Base-by-base conservation (phyloP, 2,329 filamentous ascomycete species). In the Penicillium sp. region DNA sequence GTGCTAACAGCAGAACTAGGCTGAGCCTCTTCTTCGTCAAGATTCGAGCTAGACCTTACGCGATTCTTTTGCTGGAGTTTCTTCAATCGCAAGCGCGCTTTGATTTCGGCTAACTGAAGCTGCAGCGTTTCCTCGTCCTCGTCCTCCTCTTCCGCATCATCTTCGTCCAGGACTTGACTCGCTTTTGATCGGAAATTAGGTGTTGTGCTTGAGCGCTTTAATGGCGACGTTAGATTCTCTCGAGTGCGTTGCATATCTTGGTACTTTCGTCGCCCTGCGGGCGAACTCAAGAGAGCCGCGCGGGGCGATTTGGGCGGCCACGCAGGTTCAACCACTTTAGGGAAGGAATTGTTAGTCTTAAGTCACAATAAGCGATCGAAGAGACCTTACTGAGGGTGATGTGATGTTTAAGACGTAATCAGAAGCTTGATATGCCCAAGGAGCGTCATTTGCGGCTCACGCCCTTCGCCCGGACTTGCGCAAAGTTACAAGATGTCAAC, bases 81-180 rank as follows among this genome's bases (percentile, higher is more conserved):
- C 73, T 97, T 97, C 60, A 97, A 74, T 72, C 88, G 94, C 48
- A 97, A 76, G 56, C 88, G 87, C 7, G 92, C 91, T 72, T 97
- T 87, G 55, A 99, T 96, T 51, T 90, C 91, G 60, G 92, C 86
- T 5, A 97, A 78, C 70, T 96, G 87, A 58, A 99, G 77, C 67
- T 95, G 85, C 32, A 97, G 76, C 1, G 86, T 95, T 77, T 97
- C 92, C 71, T 97, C 93, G 63, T 97, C 92, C 71, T 97, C 93
- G 63, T 96, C 92, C 7, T 95, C 83, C n/a, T 84, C 81, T 8
- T 81, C 88, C 4, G 84, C 81, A 2, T 85, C 81, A 3, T 79
- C 76, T 5, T 67, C 70, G 46, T 54, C 66, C 60, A 73, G 53
- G n/a, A 71, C 61, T 18, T 68, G 66, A 18, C 63, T 57, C 29